Percentiles rank a stretch among this genome's conserved stretches.
Conservation (phyloP, 179 eudicot species). For the Carnegiea gigantea region DNA sequence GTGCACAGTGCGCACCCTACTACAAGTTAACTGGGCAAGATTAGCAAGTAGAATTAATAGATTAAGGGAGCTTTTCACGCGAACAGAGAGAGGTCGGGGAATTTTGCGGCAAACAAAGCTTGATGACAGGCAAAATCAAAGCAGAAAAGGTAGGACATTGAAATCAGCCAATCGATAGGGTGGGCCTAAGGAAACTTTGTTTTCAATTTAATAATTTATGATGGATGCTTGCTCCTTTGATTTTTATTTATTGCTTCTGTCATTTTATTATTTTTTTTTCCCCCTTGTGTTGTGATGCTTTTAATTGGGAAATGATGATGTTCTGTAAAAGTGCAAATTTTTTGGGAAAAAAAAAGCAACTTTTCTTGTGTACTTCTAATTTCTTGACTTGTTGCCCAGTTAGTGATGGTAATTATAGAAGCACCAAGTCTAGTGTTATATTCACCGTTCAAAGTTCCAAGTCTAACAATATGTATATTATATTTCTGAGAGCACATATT, state of each 20-base stretch:
- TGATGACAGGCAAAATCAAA: slow-evolving; percentile 28
- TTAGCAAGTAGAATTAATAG: slow-evolving; percentile 7
- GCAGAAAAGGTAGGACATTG: slow-evolving; percentile 30
- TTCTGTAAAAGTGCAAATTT: no score
- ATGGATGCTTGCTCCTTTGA: background rate
- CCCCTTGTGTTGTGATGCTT: background rate
- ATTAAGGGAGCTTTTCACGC: slow-evolving; percentile 21
- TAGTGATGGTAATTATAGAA: slow-evolving; percentile 21
- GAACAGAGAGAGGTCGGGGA: background rate
- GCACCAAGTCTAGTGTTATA: slow-evolving; percentile 7
- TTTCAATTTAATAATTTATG: slow-evolving; percentile 12
- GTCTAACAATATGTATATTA: no score
- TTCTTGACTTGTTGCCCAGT: slow-evolving; percentile 18
- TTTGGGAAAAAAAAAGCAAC: no score
- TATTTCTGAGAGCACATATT: no score
- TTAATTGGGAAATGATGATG: slow-evolving; percentile 3
- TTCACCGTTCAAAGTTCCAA: background rate
- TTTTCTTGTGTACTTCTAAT: background rate
- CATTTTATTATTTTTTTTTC: background rate
- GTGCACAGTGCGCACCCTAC: slow-evolving; percentile 18
- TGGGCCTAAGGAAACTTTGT: slow-evolving; percentile 25
- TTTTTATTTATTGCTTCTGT: background rate
- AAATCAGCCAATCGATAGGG: slow-evolving; percentile 20
- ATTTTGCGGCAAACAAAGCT: slow-evolving; percentile 9
- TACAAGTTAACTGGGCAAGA: background rate